A percentile compares a stretch with the other conserved stretches of the same genome.
phyloP scores from a whole-genome alignment of 2,329 filamentous ascomycete species.

The Fusarium torreyae region DNA sequence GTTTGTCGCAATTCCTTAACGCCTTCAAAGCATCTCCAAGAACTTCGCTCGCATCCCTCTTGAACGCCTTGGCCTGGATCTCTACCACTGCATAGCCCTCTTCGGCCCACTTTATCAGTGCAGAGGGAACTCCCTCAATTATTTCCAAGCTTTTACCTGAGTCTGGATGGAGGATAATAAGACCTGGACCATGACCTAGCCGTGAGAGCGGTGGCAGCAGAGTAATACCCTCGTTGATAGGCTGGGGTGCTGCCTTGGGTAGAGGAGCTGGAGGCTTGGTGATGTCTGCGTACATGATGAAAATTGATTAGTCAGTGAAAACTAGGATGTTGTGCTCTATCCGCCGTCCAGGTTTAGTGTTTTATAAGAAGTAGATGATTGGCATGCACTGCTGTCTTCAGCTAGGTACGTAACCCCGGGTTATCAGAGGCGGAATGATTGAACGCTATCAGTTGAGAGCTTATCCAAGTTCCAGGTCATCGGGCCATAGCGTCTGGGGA shows the following conservation, averaged over 20 bases:
- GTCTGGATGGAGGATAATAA: slow-evolving; percentile 51
- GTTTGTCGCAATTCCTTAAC: slow-evolving; percentile 46
- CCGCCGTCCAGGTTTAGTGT: not conserved
- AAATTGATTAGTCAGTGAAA: not conserved
- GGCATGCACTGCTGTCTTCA: not conserved
- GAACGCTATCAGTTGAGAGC: not conserved
- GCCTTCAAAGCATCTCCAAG: slow-evolving; percentile 42
- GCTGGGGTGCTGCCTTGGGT: slow-evolving; percentile 40
- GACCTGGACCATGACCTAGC: slow-evolving; percentile 56
- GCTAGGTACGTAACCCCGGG: not conserved
- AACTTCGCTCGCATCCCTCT: slow-evolving; percentile 17
- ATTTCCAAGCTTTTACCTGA: slow-evolving; percentile 26
- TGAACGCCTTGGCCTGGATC: slow-evolving; percentile 53
- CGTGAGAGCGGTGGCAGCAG: slow-evolving; percentile 55
- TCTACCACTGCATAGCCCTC: slow-evolving; percentile 77
- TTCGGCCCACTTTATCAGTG: slow-evolving; percentile 78
- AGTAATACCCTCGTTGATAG: slow-evolving; percentile 40
- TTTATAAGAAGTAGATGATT: slow-evolving; percentile 5
- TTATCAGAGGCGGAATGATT: not conserved
- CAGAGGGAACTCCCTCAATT: slow-evolving; percentile 63
- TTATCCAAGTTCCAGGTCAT: not conserved
- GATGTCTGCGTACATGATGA: slow-evolving; percentile 48
- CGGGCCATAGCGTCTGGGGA: not conserved
- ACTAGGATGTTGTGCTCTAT: not conserved
- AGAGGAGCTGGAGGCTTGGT: slow-evolving; percentile 48